Evolutionary conservation across 129 eudicot genomes (phyloP).

Genomic region (Ambrosia trifida): DNA sequence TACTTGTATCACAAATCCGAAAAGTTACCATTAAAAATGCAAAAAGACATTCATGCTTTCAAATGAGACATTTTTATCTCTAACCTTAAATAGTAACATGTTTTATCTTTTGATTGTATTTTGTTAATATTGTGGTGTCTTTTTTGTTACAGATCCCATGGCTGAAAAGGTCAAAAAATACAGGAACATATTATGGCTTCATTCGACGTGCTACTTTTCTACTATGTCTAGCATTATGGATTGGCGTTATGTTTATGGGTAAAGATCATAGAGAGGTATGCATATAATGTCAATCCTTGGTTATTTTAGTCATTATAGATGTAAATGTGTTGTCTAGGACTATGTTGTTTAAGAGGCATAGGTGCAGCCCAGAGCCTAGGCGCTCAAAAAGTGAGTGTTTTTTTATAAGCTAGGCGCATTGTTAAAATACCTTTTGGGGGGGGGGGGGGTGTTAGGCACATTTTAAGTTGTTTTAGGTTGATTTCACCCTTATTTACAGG

Average conservation of each 20-base stretch:
- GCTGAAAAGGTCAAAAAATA: conserved; percentile 38
- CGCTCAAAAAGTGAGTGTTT: too few relatives aligned
- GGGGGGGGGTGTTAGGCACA: too few relatives aligned
- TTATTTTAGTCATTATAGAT: conserved; percentile 2
- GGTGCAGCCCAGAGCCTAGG: too few relatives aligned
- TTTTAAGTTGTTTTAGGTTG: too few relatives aligned
- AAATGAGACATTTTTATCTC: background rate
- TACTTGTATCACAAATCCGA: background rate
- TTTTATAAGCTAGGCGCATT: too few relatives aligned
- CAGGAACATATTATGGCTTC: conserved; percentile 45
- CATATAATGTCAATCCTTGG: background rate
- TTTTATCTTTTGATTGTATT: background rate
- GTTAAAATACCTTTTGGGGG: too few relatives aligned
- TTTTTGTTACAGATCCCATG: conserved; percentile 37
- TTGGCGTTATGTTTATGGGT: conserved; percentile 39
- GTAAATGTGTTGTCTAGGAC: background rate
- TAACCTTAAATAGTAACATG: too few relatives aligned
- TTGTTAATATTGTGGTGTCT: background rate
- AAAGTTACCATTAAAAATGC: background rate
- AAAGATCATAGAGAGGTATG: conserved; percentile 48
- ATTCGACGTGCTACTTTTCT: conserved; percentile 51
- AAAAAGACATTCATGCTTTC: background rate
- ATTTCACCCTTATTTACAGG: too few relatives aligned
- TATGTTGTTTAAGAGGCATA: too few relatives aligned
- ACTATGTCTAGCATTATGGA: conserved; percentile 44